Base-by-base conservation (phyloP, 129 eudicot genomes). In the Lactuca sativa region DNA sequence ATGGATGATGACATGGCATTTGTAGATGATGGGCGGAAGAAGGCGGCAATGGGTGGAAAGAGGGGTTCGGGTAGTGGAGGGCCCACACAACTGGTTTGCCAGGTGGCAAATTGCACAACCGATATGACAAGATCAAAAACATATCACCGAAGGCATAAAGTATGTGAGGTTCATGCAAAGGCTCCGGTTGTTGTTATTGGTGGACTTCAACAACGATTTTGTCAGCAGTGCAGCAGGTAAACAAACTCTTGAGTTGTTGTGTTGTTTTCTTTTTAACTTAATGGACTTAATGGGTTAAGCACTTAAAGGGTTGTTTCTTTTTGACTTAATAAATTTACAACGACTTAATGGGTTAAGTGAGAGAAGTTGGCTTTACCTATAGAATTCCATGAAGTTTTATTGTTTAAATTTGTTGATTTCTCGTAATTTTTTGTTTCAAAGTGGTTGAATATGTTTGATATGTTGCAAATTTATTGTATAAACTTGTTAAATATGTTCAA, bases 161-260 rank as follows among this genome's bases (percentile, higher is more conserved):
- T 92, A 8, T 92, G 97, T 51, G 91, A 78, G 58, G 47, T 70
- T 79, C 97, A 92, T 81, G 90, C 97, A 13, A 92, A 92, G 69
- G 90, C 90, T 64, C 78, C 87, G 0, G 66, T 74, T 31, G 96
- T 92, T 14, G n/a, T 84, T 44, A 70, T 86, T 17, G 59, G 74
- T 11, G 91, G 86, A 53, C 57, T 66, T 21, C 93, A 73, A 44
- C 90, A 92, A 37, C 86, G 97, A 8, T 92, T 92, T 78, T 92
- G 96, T 67, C 97, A 92, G 79, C 97, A 92, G 85, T 92, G 97
- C 81, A 92, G 97, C 96, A 88, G 95, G 97, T 92, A 62, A 47
- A 69, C 10, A 55, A 72, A 60, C 54, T 11, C 5, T 11, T 14
- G 15, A 21, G 21, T 1, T 25, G 30, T 25, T 25, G 30, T 25